Evolutionary conservation across 345 rosid genomes (phyloP), one percentile per base, ranked within the genome.

Genomic region (Pistacia vera): DNA sequence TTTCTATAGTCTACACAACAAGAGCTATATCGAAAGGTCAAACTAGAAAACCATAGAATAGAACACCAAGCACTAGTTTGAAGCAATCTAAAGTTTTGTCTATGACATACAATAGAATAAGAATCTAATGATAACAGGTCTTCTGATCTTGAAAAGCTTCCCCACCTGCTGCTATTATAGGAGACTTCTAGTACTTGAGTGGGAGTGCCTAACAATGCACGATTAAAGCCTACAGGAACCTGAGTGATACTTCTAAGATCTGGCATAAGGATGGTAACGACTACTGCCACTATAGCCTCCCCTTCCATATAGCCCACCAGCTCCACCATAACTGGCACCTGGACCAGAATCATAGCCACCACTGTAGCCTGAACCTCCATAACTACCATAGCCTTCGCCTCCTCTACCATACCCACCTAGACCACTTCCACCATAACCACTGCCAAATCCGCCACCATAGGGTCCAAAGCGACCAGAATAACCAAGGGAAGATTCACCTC

Each of bases 191-290:
- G 85, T 74, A 59, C 81, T 72, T 72, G 81, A 68, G 65, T 64
- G 79, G 56, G 77, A 66, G 84, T 76, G 87, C 88, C 92, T 88
- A 88, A 72, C 81, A 64, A 71, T 65, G 82, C 85, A 76, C 28
- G 44, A 76, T 28, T 72, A 75, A 63, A 41, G 80, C 70, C 89
- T 89, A 85, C 73, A 80, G 75, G 74, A 80, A 68, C 79, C 80
- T 85, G 81, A 70, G 66, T 48, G 85, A 59, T 81, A 80, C 87
- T 81, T 80, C 90, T 87, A 87, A 73, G 77, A 96, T 81, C 98
- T 92, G 74, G 92, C 85, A 77, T 93, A 96, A 65, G 99, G 99
- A 88, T 96, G 98, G 83, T 91, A 96, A 51, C 99, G 93, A 91
- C 94, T 88, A 91, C 89, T 85, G 95, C 92, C 86, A 87, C 91